A percentile compares a stretch with the other conserved stretches of the same genome.
These are phyloP conservation scores for Botrytis aclada DNA, from an alignment of 2,329 filamentous ascomycete species.

Conservation along the genomic window DNA sequence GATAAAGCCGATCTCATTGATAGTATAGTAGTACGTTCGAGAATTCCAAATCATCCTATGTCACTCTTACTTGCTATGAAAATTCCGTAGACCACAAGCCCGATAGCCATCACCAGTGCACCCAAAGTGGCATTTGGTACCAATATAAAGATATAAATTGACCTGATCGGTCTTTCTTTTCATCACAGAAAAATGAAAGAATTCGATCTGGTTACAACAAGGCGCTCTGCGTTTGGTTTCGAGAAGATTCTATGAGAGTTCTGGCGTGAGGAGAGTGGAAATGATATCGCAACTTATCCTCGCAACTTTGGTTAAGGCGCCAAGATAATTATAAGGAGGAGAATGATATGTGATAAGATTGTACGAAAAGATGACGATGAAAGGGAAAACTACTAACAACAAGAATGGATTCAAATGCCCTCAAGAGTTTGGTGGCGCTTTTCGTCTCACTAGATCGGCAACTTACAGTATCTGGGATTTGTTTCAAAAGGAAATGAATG, in stretches of 20 bases:
- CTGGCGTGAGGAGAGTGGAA: not conserved
- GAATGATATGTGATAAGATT: not conserved
- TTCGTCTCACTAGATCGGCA: accelerated
- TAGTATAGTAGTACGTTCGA: not conserved
- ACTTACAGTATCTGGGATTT: accelerated
- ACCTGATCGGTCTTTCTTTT: not conserved
- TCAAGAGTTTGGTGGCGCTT: not conserved
- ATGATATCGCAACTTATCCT: not conserved
- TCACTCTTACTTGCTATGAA: no score
- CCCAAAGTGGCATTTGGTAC: accelerated
- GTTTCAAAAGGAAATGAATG: not conserved
- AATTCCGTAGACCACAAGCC: not conserved
- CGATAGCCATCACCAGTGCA: not conserved
- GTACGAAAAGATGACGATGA: not conserved
- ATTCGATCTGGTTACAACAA: no score
- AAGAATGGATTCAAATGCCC: not conserved
- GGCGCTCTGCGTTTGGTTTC: not conserved
- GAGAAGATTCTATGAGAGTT: accelerated
- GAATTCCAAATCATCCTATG: not conserved
- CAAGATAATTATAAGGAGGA: accelerated
- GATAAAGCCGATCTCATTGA: not conserved
- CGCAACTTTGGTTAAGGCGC: accelerated
- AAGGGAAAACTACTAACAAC: not conserved
- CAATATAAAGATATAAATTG: not conserved
- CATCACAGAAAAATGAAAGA: accelerated